Conservation (phyloP, 805 yeast species). For the Candida michaelii region DNA sequence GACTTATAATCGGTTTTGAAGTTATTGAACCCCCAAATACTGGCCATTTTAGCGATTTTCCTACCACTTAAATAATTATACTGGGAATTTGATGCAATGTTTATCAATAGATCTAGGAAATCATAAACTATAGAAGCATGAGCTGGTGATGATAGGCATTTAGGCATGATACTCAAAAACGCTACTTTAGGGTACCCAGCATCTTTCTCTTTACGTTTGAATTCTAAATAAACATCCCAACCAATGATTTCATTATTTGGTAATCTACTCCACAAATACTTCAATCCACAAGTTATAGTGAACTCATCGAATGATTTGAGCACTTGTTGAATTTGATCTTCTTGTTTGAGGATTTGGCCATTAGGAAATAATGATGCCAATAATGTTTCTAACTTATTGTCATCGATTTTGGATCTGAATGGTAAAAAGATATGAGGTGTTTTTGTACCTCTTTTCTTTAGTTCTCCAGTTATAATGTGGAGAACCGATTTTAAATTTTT, state of each 20-base stretch:
- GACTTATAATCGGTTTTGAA: conserved; percentile 21
- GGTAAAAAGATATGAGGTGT: conserved; percentile 77
- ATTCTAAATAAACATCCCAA: conserved; percentile 79
- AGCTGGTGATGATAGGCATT: conserved; percentile 76
- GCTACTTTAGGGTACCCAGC: conserved; percentile 70
- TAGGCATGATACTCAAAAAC: conserved; percentile 80
- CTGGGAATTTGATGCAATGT: conserved; percentile 76
- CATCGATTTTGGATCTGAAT: conserved; percentile 68
- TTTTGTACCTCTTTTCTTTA: conserved; percentile 68
- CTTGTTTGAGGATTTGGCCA: conserved; percentile 43
- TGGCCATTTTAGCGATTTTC: conserved; percentile 77
- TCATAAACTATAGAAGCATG: conserved; percentile 90
- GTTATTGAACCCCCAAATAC: conserved; percentile 80
- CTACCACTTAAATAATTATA: conserved; percentile 77
- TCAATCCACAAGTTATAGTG: conserved; percentile 70
- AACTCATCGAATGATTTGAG: conserved; percentile 57
- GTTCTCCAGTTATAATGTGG: conserved; percentile 68
- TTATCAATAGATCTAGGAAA: conserved; percentile 76
- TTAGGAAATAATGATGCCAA: conserved; percentile 58
- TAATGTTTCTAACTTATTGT: conserved; percentile 56
- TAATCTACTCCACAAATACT: conserved; percentile 84
- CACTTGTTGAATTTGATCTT: conserved; percentile 24
- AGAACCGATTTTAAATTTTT: conserved; percentile 66
- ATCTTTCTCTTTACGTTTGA: conserved; percentile 61
- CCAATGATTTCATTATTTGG: conserved; percentile 80